Evolutionary conservation across 2,329 filamentous ascomycete genomes (phyloP), one percentile per base, ranked within the genome.

Genomic region (Monascus ruber): DNA sequence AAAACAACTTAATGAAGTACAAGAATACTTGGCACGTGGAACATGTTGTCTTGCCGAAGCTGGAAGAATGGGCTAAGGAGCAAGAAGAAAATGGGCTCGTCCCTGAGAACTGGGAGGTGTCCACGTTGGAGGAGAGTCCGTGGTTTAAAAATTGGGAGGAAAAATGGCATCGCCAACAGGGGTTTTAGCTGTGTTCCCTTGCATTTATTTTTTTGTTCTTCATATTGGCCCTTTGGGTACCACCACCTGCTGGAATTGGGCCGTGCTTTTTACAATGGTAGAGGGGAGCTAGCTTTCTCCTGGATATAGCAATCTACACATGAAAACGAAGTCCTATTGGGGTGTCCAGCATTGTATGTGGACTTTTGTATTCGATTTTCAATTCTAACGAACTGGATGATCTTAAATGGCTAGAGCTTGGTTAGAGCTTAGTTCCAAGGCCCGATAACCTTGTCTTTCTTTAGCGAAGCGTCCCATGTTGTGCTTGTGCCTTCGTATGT

Each of bases 1-100:
- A 86, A 60, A 71, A 71, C 54, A 76, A 61, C 31, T 51, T 89
- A 6, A 79, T 88, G 77, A 72, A 80, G 49, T 91, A 91, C 54
- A 93, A 93, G 65, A 77, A 72, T n/a, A 83, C 80, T 0, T 85
- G 81, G 77, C 83, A 88, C 59, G 78, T 81, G 1, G 79, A 88
- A 56, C 81, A 86, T 60, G 72, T 86, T 0, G 74, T 77, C 0
- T 65, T 85, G 36, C 81, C 83, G 0, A 69, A 70, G 0, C 52
- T 91, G 43, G 72, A 78, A 49, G 55, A 65, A 46, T 91, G 75
- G 65, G 74, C 74, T 33, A 64, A 59, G 34, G 80, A 83, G 58
- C 85, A 94, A 62, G 63, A 76, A 6, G 70, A 74, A 35, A 71
- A 66, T 6, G 81, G 81, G 0, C 26, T 80, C 41, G 67, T 84